A percentile compares a stretch with the other conserved stretches of the same genome.
Conservation (phyloP, 1,284 basidiomycete genomes). For the Ustilago trichophora region DNA sequence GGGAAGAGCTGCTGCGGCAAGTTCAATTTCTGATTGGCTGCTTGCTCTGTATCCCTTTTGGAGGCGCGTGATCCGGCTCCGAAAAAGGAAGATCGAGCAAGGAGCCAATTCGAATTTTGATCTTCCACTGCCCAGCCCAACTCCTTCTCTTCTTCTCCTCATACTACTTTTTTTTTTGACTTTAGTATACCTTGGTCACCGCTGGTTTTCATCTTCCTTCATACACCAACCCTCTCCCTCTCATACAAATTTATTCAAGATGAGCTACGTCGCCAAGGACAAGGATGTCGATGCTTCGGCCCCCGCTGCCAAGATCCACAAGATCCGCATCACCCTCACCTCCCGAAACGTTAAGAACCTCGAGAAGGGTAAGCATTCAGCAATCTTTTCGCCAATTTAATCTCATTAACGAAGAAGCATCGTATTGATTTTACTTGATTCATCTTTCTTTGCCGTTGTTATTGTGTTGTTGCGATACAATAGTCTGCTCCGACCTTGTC, state of each 20-base stretch:
- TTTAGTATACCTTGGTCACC: conserved; percentile 68
- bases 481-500: conserved; percentile 94
- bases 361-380: conserved; percentile 95
- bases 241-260: conserved; percentile 71
- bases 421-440: too few species aligned
- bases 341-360: conserved; percentile 97
- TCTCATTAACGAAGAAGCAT: too few species aligned
- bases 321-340: conserved; percentile 99
- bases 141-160: too few species aligned
- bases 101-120: conserved; percentile 12
- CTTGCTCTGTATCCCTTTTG: too few species aligned
- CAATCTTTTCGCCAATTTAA: too few species aligned
- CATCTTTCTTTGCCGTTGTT: not conserved
- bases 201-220: conserved; percentile 69
- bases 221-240: conserved; percentile 66
- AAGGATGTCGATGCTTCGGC: conserved; percentile 79
- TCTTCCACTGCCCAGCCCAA: too few species aligned
- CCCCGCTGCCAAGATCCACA: conserved; percentile 92
- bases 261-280: conserved; percentile 99
- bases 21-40: conserved; percentile 28
- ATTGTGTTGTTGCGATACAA: not conserved
- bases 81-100: not conserved
- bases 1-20: conserved; percentile 47
- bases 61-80: conserved; percentile 13
- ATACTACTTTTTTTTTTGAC: too few species aligned